Evolutionary conservation across 23 red algal genomes (phyloP), one percentile per base, ranked within the genome.

Genomic region (Agarophyton chilense): DNA sequence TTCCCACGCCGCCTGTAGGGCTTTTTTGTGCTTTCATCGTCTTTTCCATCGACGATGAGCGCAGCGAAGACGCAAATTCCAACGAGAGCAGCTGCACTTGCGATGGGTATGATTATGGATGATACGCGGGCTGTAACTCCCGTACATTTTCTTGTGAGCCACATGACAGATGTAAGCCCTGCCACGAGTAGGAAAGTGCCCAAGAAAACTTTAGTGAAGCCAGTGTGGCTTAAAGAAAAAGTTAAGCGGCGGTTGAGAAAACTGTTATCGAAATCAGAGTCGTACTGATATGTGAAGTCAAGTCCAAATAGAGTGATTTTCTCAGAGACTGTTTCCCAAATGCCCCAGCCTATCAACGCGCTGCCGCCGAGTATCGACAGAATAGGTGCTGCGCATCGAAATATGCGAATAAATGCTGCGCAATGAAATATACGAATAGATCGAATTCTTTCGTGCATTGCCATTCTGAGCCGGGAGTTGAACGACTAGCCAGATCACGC

Each of bases 381-480:
- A 32, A 50, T 33, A 0, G 81, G n/a, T n/a, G n/a, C n/a, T n/a
- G n/a, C n/a, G n/a, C n/a, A n/a, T n/a, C n/a, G n/a, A n/a, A n/a
- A n/a, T n/a, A n/a, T n/a, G n/a, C n/a, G n/a, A n/a, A n/a, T n/a
- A n/a, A n/a, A 35, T 26, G 84, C 78, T 1, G 78, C 17, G 16
- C 49, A 36, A 32, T 92, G 89, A 64, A 76, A 92, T 12, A 70
- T 75, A 71, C 85, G 85, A 19, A 92, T 35, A 50, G 74, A 29
- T 24, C 53, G 79, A 47, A 40, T 54, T 25, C 52, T 72, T n/a
- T 68, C 79, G 28, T 42, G 56, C 16, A 54, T 73, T 24, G 79
- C 47, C 89, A 92, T 92, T 13, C 28, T 65, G 60, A n/a, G 52
- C n/a, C n/a, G n/a, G n/a, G n/a, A n/a, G n/a, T n/a, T n/a, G n/a